Base-by-base conservation (phyloP, 345 rosid genomes). In the Capsella bursapastoris region DNA sequence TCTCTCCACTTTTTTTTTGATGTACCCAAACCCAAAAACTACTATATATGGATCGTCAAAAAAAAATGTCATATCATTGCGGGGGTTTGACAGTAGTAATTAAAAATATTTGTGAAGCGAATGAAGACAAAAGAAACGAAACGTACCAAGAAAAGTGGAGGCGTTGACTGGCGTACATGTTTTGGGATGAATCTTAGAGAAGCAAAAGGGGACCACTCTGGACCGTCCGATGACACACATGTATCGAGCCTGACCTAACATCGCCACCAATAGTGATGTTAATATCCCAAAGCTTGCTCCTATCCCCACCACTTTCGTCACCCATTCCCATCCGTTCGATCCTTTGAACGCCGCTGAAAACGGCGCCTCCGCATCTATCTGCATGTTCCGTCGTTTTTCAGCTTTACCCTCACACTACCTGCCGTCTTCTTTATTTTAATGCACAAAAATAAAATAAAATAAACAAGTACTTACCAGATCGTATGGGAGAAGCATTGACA, bases 211-310 rank as follows among this genome's bases (percentile, higher is more conserved):
- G 86, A 89, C 92, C 81, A 91, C 86, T 47, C 75, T 79, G 7
- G 98, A 91, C 83, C 98, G 89, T 72, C 98, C 98, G 89, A 94
- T 94, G 9, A 94, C 98, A 57, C 97, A 94, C 96, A 94, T 85
- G 89, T 94, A 94, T 41, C 98, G 84, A 43, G 98, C 89, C 75
- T 94, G 98, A 9, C 98, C 98, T 83, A 94, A 48, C 98, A 94
- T 94, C 8, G 98, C 84, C 77, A 94, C 98, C 79, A 91, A 66
- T 67, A 94, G 79, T 37, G 98, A 94, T 77, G 98, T 91, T 75
- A 94, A 83, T 41, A 94, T 91, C 77, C 98, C 98, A 41, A 94
- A 88, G 72, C 98, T 89, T 27, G 98, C 97, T 77, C 98, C 97
- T 63, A 82, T 86, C 27, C 96, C 98, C 64, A 94, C 91, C 81